Percentiles rank a stretch among this genome's conserved stretches.
Evolutionary conservation across 2,329 filamentous ascomycete genomes (phyloP).

Genomic region (Arthrobotrys musiformis): DNA sequence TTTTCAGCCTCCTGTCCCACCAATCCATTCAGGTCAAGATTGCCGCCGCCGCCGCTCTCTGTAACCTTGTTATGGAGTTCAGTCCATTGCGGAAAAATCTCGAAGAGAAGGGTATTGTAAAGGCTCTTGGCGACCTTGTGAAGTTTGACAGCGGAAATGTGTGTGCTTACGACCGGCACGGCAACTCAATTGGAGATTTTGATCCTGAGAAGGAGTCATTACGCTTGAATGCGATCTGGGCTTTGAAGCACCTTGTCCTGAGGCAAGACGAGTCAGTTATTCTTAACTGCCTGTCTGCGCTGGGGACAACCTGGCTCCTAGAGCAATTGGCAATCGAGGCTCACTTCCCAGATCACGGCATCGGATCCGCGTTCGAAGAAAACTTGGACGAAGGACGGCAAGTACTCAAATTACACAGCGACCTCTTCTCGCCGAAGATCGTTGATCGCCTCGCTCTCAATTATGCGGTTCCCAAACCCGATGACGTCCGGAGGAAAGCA

Average conservation of each 20-base stretch:
- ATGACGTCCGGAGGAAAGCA: constrained; percentile 56
- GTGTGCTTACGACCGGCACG: constrained; percentile 43
- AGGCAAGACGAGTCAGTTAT: constrained; percentile 77
- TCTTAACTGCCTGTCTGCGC: constrained; percentile 78
- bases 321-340: constrained; percentile 69
- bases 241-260: constrained; percentile 87
- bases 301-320: constrained; percentile 82
- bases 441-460: constrained; percentile 38
- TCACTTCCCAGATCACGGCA: constrained; percentile 38
- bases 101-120: constrained; percentile 77
- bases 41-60: constrained; percentile 83
- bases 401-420: constrained; percentile 37
- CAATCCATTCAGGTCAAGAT: constrained; percentile 81
- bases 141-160: constrained; percentile 77
- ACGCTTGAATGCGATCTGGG: constrained; percentile 88
- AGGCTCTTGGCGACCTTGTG: constrained; percentile 82
- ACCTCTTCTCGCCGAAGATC: constrained; percentile 31
- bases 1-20: constrained; percentile 80
- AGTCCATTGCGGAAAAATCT: constrained; percentile 89
- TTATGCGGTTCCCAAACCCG: constrained; percentile 29
- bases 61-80: constrained; percentile 86
- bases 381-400: constrained; percentile 26
- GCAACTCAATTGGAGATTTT: constrained; percentile 30
- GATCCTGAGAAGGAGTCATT: constrained; percentile 65
- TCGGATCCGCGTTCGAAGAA: constrained; percentile 25